Base-by-base conservation (phyloP, 805 yeast species). In the Wickerhamomyces strasburgensis region DNA sequence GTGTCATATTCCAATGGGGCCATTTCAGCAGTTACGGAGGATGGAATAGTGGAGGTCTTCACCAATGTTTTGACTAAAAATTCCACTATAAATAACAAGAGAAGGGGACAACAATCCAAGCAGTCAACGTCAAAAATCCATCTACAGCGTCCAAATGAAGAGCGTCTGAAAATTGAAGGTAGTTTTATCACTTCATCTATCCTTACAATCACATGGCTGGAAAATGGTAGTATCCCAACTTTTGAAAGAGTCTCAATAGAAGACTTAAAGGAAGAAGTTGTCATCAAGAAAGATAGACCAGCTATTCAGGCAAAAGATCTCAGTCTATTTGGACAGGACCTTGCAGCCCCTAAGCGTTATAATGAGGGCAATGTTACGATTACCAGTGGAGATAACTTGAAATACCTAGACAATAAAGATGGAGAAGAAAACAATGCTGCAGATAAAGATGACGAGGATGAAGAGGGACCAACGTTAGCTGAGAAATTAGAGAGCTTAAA, bases 11-110 rank as follows among this genome's bases (percentile, higher is more conserved):
- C 63, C 5, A 56, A 55, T 15, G 52, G 60, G 14, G 59, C 55
- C 1, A 55, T 81, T 14, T 64, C 74, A 3, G 81, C 75, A 0
- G 65, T 82, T 5, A 83, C 89, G 10, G 95, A 87, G 57, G 79
- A 74, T 40, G 96, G 96, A 6, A 51, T 59, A 10, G 65, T 84
- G 6, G 96, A 88, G 56, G 52, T 85, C 2, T 89, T 87, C 62
- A 67, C 68, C 35, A 68, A 78, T 47, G 82, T 88, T 5, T 64
- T 65, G 45, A 49, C 57, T 11, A 43, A 48, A 19, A 41, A 46
- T 14, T 49, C 46, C 9, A 62, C 57, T n/a, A n/a, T n/a, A n/a
- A n/a, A n/a, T n/a, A n/a, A n/a, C n/a, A 71, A 57, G 62, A 71
- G 64, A 68, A 72, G 65, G 68, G 68, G 70, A 48, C 48, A 63